Percentiles rank a stretch among this genome's conserved stretches.
phyloP scores from a whole-genome alignment of 331 rosid genomes.

The Saraca asoca region DNA sequence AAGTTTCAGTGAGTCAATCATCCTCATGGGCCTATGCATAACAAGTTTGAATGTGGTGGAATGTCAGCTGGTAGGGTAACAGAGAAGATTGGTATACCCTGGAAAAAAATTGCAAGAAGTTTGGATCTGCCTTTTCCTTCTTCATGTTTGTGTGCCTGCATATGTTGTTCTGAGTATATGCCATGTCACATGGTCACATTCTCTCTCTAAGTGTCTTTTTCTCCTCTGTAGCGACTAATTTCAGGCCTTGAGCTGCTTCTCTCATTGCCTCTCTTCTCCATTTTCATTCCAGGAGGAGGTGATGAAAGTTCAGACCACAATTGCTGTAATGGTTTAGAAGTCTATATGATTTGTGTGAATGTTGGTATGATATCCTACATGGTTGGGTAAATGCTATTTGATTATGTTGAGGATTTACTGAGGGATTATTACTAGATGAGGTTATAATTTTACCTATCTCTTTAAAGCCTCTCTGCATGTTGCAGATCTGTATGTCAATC shows the following conservation, averaged over 20 bases:
- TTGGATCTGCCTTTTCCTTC: background rate
- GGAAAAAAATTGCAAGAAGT: background rate
- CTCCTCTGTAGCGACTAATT: slow-evolving; percentile 9
- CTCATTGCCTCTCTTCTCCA: slow-evolving; percentile 2
- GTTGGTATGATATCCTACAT: background rate
- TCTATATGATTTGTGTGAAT: slow-evolving; percentile 17
- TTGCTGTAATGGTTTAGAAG: background rate
- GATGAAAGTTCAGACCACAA: background rate
- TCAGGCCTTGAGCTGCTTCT: slow-evolving; percentile 22
- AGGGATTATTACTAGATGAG: background rate
- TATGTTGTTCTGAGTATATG: background rate
- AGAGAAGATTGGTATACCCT: background rate
- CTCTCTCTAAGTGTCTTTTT: background rate
- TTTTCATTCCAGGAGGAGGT: slow-evolving; percentile 7
- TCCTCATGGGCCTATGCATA: slow-evolving; percentile 5
- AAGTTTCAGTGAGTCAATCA: background rate
- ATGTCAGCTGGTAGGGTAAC: background rate
- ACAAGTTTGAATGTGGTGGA: slow-evolving; percentile 22
- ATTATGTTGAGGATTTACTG: background rate
- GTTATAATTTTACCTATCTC: slow-evolving; percentile 6
- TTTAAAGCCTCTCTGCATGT: slow-evolving; percentile 17
- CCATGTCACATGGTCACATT: background rate
- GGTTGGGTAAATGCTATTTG: slow-evolving; percentile 17
- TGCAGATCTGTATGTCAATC: background rate
- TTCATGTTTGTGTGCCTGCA: background rate